phyloP scores from a whole-genome alignment of 345 rosid genomes.

The Cardamine occulta region DNA sequence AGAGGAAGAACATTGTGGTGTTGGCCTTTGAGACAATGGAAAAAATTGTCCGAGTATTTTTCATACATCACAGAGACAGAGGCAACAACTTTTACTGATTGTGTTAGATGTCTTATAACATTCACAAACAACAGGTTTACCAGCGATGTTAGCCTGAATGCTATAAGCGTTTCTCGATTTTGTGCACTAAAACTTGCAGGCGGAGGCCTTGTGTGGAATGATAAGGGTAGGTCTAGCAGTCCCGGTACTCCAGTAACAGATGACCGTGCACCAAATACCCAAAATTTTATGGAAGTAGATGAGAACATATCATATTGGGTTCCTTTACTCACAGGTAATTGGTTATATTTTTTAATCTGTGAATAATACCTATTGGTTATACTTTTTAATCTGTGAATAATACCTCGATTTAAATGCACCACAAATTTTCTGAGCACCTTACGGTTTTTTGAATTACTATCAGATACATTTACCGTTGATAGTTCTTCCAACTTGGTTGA shows the following conservation, averaged over 20 bases:
- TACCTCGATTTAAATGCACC: not conserved
- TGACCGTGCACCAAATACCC: constrained; percentile 49
- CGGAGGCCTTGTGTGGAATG: constrained; percentile 77
- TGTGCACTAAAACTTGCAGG: constrained; percentile 95
- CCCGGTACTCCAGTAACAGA: constrained; percentile 41
- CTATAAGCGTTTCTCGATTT: constrained; percentile 94
- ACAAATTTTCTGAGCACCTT: constrained; percentile 4
- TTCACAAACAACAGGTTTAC: constrained; percentile 88
- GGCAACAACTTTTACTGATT: constrained; percentile 83
- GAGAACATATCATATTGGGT: constrained; percentile 85
- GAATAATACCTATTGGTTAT: no score
- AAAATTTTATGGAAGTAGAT: constrained; percentile 55
- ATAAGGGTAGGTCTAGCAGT: constrained; percentile 54
- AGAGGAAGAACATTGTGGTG: constrained; percentile 78
- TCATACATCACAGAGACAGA: constrained; percentile 97
- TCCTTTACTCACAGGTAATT: constrained; percentile 90
- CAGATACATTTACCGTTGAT: constrained; percentile 5
- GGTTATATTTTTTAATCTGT: no score
- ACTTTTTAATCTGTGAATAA: constrained; percentile 14
- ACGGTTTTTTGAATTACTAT: not conserved
- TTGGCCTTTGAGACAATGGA: constrained; percentile 95
- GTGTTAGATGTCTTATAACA: constrained; percentile 90
- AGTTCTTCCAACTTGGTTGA: constrained; percentile 19
- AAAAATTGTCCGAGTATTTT: constrained; percentile 88
- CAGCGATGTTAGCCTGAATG: constrained; percentile 92